These are phyloP conservation scores for Flaveria brownii DNA, from an alignment of 129 eudicot species.

Conservation along the genomic window DNA sequence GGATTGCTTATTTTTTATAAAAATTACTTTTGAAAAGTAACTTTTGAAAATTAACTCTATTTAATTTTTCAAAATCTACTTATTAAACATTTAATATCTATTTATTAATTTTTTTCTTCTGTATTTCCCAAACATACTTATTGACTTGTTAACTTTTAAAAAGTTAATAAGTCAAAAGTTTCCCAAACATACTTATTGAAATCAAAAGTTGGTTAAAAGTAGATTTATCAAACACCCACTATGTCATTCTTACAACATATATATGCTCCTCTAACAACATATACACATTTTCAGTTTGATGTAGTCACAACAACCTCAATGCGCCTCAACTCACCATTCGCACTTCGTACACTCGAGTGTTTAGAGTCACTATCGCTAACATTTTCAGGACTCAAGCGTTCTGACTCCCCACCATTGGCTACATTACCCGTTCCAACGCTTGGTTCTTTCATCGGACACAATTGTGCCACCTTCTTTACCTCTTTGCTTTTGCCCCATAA, in stretches of 20 bases:
- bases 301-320: slow-evolving; percentile 33
- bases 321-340: slow-evolving; percentile 24
- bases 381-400: slow-evolving; percentile 12
- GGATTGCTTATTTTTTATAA: no score
- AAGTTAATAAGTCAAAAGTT: no score
- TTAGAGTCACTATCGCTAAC: slow-evolving; percentile 31
- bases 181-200: no score
- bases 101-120: no score
- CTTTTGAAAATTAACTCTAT: no score
- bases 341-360: slow-evolving; percentile 31
- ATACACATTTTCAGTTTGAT: background rate
- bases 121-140: no score
- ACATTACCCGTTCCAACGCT: slow-evolving; percentile 13
- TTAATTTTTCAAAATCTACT: no score
- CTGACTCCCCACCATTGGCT: slow-evolving; percentile 18
- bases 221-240: background rate
- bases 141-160: no score
- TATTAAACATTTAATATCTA: no score
- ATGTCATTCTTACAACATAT: background rate
- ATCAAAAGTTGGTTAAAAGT: no score
- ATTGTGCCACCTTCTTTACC: slow-evolving; percentile 39
- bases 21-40: no score
- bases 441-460: slow-evolving; percentile 34
- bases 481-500: slow-evolving; percentile 69
- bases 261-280: background rate